Conservation (phyloP, 2,329 filamentous ascomycete genomes). For the Sclerotiophoma versabilis region DNA sequence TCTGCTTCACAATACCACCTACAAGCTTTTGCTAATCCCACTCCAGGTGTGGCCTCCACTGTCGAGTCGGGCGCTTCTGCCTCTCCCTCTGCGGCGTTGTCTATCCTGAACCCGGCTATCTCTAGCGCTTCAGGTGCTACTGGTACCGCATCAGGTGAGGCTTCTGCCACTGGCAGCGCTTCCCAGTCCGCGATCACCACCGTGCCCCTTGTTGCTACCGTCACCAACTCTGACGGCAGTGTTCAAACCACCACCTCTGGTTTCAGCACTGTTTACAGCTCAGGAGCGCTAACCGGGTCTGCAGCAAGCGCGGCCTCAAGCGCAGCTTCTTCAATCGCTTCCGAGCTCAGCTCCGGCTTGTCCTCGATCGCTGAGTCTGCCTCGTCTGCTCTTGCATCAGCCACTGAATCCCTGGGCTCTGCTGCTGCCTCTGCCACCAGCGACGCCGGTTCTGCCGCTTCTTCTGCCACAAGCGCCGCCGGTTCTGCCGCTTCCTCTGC, state of each 20-base stretch:
- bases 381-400: conserved; percentile 22
- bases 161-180: conserved; percentile 16
- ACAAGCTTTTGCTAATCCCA: background rate
- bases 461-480: conserved; percentile 9
- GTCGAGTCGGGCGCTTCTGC: background rate
- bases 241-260: conserved; percentile 34
- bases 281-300: conserved; percentile 18
- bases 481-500: conserved; percentile 21
- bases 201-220: conserved; percentile 27
- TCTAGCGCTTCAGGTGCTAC: conserved; percentile 10
- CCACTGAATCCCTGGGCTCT: conserved; percentile 15
- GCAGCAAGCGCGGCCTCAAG: conserved; percentile 24
- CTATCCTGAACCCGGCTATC: conserved; percentile 33
- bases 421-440: conserved; percentile 21
- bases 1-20: background rate
- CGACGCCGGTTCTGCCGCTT: conserved; percentile 18
- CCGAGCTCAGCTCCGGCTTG: conserved; percentile 15
- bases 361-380: conserved; percentile 15
- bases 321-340: conserved; percentile 20
- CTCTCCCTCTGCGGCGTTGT: conserved; percentile 27
- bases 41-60: conserved; percentile 4
- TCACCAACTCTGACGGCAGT: conserved; percentile 31
- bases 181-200: conserved; percentile 26
- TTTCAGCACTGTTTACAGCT: conserved; percentile 30
- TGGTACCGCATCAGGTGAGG: conserved; percentile 17